Conservation (phyloP, 148 eudicot genomes). For the Rhododendron griersonianum region DNA sequence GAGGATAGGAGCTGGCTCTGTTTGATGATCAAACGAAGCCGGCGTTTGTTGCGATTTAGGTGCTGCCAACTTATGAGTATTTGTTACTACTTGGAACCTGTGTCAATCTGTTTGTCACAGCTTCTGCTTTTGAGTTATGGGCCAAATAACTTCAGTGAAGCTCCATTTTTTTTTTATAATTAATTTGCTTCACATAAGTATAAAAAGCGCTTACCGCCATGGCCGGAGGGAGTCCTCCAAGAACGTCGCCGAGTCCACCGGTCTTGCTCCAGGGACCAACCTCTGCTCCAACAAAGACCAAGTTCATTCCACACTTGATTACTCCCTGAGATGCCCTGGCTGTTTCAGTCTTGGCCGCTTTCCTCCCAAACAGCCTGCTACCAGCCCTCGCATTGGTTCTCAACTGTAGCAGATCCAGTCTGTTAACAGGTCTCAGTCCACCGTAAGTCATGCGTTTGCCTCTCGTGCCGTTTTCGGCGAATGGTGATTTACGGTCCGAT, state of each 20-base stretch:
- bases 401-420: constrained; percentile 20
- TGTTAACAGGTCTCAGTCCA: constrained; percentile 40
- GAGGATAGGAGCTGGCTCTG: not conserved
- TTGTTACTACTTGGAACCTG: not conserved
- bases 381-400: constrained; percentile 21
- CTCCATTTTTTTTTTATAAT: too few relatives aligned
- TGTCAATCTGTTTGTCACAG: not conserved
- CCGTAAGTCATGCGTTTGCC: constrained; percentile 23
- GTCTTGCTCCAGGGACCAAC: constrained; percentile 96
- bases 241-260: constrained; percentile 96
- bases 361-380: constrained; percentile 6
- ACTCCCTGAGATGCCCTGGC: not conserved
- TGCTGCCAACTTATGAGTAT: not conserved
- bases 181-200: not conserved
- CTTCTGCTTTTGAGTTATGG: not conserved
- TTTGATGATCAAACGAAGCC: not conserved
- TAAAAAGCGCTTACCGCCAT: constrained; percentile 48
- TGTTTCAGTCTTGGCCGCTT: constrained; percentile 8
- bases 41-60: not conserved
- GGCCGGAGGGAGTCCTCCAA: constrained; percentile 94
- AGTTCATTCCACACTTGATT: constrained; percentile 54
- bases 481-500: not conserved
- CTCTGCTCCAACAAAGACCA: constrained; percentile 69
- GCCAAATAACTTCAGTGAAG: not conserved
- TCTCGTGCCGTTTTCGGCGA: constrained; percentile 18